A percentile compares a stretch with the other conserved stretches of the same genome.
These are phyloP conservation scores for Ulvella scutata DNA, from an alignment of 139 green algal genomes.

Conservation along the genomic window DNA sequence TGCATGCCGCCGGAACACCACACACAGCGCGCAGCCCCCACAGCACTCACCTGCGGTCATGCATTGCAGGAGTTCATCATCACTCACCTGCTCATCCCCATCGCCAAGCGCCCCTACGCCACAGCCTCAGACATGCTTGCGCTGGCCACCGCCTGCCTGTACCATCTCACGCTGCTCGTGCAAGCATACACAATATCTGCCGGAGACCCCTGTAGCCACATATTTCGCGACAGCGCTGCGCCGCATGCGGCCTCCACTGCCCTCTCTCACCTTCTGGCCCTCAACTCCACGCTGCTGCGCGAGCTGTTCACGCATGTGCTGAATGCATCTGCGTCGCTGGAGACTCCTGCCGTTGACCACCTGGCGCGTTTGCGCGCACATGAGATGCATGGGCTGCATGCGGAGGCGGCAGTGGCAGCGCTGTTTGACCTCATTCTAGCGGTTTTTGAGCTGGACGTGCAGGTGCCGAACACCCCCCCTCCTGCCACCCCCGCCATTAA, in stretches of 20 bases:
- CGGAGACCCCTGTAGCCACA: not conserved
- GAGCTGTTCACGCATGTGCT: slow-evolving; percentile 3
- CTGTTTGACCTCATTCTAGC: not conserved
- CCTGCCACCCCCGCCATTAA: no score
- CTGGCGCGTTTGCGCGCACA: not conserved
- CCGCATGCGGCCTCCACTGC: not conserved
- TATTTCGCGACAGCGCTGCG: not conserved
- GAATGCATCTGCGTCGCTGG: not conserved
- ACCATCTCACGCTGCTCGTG: not conserved
- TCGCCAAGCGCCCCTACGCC: slow-evolving; percentile 1
- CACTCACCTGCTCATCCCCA: not conserved
- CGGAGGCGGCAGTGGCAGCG: not conserved
- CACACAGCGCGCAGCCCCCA: no score
- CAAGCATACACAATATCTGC: not conserved
- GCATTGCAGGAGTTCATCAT: slow-evolving; percentile 3
- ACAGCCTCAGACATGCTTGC: not conserved
- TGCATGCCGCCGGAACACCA: no score
- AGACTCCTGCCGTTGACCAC: not conserved
- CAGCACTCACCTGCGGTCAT: no score
- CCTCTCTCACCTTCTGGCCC: not conserved
- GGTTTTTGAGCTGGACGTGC: not conserved
- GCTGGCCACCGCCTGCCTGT: not conserved
- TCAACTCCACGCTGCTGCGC: not conserved
- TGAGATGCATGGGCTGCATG: not conserved
- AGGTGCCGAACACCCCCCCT: no score